Conservation (phyloP, 2,329 filamentous ascomycete species). For the Alternaria metachromatica region DNA sequence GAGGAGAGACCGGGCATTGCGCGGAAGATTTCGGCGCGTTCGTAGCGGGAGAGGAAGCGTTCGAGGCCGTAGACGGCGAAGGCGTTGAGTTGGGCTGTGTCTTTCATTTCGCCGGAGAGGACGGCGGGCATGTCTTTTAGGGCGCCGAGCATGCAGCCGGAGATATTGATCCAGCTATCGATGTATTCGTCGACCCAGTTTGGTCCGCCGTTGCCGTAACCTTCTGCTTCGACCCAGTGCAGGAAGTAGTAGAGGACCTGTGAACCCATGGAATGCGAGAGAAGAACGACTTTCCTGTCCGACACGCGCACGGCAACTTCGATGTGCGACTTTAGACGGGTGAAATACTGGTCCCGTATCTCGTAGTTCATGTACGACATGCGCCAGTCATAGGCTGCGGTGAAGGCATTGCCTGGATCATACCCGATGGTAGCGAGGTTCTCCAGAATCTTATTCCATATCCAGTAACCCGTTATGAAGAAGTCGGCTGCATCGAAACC, state of each 20-base stretch:
- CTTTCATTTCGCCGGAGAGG: slow-evolving; percentile 96
- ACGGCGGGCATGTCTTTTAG: slow-evolving; percentile 89
- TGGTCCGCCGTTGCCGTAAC: slow-evolving; percentile 78
- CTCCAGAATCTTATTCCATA: slow-evolving; percentile 98
- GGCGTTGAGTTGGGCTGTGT: slow-evolving; percentile 93
- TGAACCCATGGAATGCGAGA: slow-evolving; percentile 97
- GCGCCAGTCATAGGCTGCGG: slow-evolving; percentile 86
- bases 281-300: slow-evolving; percentile 80
- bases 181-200: slow-evolving; percentile 90
- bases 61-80: slow-evolving; percentile 97
- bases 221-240: slow-evolving; percentile 80
- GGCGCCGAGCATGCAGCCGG: slow-evolving; percentile 95
- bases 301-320: slow-evolving; percentile 79
- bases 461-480: slow-evolving; percentile 91
- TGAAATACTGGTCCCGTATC: slow-evolving; percentile 90
- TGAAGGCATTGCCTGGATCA: slow-evolving; percentile 79
- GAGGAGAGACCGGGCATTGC: slow-evolving; percentile 96
- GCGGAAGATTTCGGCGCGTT: slow-evolving; percentile 91
- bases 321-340: slow-evolving; percentile 85
- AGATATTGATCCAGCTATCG: slow-evolving; percentile 97
- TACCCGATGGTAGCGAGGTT: slow-evolving; percentile 96
- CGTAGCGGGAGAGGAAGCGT: slow-evolving; percentile 89
- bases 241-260: slow-evolving; percentile 90
- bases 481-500: slow-evolving; percentile 98
- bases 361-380: slow-evolving; percentile 90